Percentiles rank a stretch among this genome's conserved stretches.
These are phyloP conservation scores for Cryptosporidium bovis DNA, from an alignment of 169 alveolate genomes.

Conservation along the genomic window DNA sequence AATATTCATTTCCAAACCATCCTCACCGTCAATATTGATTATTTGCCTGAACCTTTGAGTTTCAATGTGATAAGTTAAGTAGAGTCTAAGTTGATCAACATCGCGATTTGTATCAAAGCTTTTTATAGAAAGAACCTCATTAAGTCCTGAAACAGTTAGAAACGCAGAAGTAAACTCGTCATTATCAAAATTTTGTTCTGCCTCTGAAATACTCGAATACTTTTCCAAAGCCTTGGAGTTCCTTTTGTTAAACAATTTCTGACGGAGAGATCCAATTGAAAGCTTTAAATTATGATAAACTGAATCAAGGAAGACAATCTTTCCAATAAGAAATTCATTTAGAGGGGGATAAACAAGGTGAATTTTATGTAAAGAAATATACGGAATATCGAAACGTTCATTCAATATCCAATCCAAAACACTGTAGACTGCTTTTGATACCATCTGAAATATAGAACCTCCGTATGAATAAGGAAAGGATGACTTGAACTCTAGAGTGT, in stretches of 20 bases:
- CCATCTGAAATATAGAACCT: slow-evolving; percentile 20
- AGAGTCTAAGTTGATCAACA: slow-evolving; percentile 37
- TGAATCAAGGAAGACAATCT: slow-evolving; percentile 45
- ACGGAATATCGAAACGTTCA: slow-evolving; percentile 58
- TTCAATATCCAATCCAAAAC: slow-evolving; percentile 64
- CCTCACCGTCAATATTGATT: neutral
- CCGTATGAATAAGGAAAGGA: slow-evolving; percentile 56
- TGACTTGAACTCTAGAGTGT: slow-evolving; percentile 39
- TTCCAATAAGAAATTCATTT: slow-evolving; percentile 63
- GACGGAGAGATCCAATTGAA: slow-evolving; percentile 28
- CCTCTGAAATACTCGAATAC: neutral
- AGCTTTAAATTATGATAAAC: slow-evolving; percentile 38
- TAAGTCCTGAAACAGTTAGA: slow-evolving; percentile 19
- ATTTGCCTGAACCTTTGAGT: slow-evolving; percentile 51
- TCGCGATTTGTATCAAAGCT: slow-evolving; percentile 59
- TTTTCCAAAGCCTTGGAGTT: neutral
- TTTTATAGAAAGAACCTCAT: slow-evolving; percentile 7
- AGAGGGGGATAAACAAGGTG: slow-evolving; percentile 62
- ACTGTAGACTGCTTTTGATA: slow-evolving; percentile 22
- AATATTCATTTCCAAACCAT: neutral
- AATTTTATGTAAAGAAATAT: slow-evolving; percentile 35
- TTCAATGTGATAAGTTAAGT: slow-evolving; percentile 46
- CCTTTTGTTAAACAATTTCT: neutral
- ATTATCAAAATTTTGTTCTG: neutral
- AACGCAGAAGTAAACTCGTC: slow-evolving; percentile 27